Evolutionary conservation across 805 yeast genomes (phyloP).

Genomic region (Kuraishia cidri): DNA sequence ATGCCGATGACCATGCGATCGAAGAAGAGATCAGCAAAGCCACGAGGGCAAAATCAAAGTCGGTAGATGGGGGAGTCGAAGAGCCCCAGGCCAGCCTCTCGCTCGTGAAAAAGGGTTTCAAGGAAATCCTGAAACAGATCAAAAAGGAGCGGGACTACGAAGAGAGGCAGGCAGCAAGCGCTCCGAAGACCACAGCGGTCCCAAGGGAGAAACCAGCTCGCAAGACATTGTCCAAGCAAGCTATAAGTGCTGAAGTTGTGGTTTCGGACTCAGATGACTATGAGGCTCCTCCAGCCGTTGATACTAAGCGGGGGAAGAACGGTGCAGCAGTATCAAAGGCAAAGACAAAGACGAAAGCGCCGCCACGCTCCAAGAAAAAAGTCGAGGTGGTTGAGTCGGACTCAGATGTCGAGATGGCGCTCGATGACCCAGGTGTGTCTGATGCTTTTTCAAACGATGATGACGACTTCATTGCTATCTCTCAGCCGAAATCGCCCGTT

Average conservation of each 20-base stretch:
- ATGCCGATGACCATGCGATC: slow-evolving; percentile 22
- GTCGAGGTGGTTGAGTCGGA: too few species aligned
- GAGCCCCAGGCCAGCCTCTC: not conserved
- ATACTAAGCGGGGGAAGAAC: too few species aligned
- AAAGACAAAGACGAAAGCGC: too few species aligned
- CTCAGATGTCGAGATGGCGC: too few species aligned
- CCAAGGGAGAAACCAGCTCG: slow-evolving; percentile 1
- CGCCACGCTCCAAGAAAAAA: too few species aligned
- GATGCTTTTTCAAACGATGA: too few species aligned
- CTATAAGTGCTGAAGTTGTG: not conserved
- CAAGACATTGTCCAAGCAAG: not conserved
- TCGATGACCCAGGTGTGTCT: too few species aligned
- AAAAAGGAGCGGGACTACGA: slow-evolving; percentile 19
- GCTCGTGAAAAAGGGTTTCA: slow-evolving; percentile 22
- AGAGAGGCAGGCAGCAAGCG: not conserved
- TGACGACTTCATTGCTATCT: slow-evolving; percentile 4
- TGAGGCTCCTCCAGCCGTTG: too few species aligned
- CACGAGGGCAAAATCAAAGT: too few species aligned
- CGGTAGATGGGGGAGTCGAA: too few species aligned
- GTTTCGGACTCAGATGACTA: slow-evolving; percentile 4
- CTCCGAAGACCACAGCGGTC: not conserved
- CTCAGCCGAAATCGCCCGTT: slow-evolving; percentile 5
- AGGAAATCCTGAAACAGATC: slow-evolving; percentile 30
- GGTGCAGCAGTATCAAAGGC: too few species aligned
- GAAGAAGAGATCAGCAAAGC: slow-evolving; percentile 8